phyloP scores from a whole-genome alignment of 495 filamentous ascomycete species.

The Pyrenopolyporus hunteri region DNA sequence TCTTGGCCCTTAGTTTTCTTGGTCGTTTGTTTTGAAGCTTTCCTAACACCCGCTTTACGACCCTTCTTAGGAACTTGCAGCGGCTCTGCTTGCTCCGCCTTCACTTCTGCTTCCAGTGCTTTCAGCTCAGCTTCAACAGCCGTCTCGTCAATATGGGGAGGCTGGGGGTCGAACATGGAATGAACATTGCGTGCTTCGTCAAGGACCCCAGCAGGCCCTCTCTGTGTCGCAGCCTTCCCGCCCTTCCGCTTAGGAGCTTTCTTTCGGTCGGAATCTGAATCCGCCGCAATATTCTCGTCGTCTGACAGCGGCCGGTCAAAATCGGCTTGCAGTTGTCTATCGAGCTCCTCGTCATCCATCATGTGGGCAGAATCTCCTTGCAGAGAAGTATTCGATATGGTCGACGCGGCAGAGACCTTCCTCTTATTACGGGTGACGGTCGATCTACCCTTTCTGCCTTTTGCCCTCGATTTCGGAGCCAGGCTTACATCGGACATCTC shows the following conservation, averaged over 20 bases:
- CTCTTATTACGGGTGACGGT: conserved; percentile 52
- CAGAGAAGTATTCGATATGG: conserved; percentile 46
- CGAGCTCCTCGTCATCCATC: conserved; percentile 69
- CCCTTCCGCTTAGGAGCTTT: conserved; percentile 45
- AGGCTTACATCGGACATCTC: conserved; percentile 45
- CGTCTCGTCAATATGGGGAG: conserved; percentile 51
- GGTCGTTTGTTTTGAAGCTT: conserved; percentile 50
- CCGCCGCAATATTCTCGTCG: conserved; percentile 53
- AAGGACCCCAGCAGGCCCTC: neutral
- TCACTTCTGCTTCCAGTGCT: conserved; percentile 53
- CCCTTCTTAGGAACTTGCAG: conserved; percentile 52
- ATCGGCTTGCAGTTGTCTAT: conserved; percentile 71
- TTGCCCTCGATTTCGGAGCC: conserved; percentile 32
- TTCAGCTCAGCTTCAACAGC: conserved; percentile 54
- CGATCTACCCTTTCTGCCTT: conserved; percentile 44
- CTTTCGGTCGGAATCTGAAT: conserved; percentile 47
- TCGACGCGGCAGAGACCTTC: conserved; percentile 58
- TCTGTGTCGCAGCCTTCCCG: conserved; percentile 39
- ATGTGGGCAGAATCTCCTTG: conserved; percentile 45
- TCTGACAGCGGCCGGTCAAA: conserved; percentile 65
- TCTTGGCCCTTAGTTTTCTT: conserved; percentile 53
- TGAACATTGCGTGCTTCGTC: conserved; percentile 38
- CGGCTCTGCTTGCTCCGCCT: conserved; percentile 35
- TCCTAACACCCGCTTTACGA: conserved; percentile 51
- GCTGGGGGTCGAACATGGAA: conserved; percentile 53